Percentiles rank a stretch among this genome's conserved stretches.
phyloP scores from a whole-genome alignment of 495 filamentous ascomycete genomes.

The Amphirosellinia nigrospora region DNA sequence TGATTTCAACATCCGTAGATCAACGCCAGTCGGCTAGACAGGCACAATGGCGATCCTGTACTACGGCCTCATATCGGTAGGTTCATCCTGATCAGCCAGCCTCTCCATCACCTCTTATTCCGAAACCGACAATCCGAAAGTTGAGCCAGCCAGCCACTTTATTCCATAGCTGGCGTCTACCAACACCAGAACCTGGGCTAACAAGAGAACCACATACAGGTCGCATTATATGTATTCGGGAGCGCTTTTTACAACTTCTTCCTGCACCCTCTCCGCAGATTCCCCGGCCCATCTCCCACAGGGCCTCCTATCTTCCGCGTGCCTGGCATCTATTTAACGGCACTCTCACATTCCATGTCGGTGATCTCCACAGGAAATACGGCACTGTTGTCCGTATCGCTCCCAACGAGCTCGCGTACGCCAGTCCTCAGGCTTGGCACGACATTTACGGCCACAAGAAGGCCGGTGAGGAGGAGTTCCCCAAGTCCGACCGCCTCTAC shows the following conservation, averaged over 20 bases:
- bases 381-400: conserved; percentile 61
- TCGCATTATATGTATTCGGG: conserved; percentile 27
- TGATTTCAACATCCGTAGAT: background rate
- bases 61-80: conserved; percentile 19
- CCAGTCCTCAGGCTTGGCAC: conserved; percentile 57
- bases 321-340: conserved; percentile 41
- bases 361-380: conserved; percentile 55
- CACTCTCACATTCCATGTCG: conserved; percentile 48
- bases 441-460: conserved; percentile 59
- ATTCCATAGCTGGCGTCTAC: no score
- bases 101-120: background rate
- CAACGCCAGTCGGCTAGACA: conserved; percentile 24
- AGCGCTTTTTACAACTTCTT: conserved; percentile 51
- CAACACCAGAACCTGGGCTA: background rate
- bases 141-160: background rate
- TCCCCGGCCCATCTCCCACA: conserved; percentile 54
- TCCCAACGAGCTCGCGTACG: conserved; percentile 60
- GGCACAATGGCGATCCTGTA: conserved; percentile 23
- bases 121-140: background rate
- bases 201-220: conserved; percentile 19
- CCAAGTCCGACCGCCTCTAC: conserved; percentile 45
- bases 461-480: conserved; percentile 38
- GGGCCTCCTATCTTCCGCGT: conserved; percentile 45
- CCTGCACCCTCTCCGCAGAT: conserved; percentile 57
- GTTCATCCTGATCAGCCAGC: conserved; percentile 24